Evolutionary conservation across 768 basidiomycete genomes (phyloP).

Genomic region (Russula foetens): DNA sequence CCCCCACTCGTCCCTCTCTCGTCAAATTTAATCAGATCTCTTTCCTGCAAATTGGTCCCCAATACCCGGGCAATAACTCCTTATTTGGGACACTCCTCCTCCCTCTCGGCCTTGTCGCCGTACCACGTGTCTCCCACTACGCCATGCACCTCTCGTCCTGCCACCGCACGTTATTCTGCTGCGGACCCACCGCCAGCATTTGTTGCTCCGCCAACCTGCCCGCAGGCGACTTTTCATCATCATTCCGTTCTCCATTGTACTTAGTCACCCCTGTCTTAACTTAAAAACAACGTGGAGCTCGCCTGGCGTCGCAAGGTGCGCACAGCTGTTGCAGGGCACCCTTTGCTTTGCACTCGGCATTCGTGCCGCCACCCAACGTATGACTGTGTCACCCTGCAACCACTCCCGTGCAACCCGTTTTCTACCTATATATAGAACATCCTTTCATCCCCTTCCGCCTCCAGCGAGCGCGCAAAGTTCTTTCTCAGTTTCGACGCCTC

Average conservation of each 20-base stretch:
- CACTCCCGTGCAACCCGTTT: slow-evolving; percentile 8
- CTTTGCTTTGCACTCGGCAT: neutral
- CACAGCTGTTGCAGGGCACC: neutral
- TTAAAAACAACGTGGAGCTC: slow-evolving; percentile 4
- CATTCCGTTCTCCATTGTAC: neutral
- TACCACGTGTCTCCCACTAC: slow-evolving; percentile 17
- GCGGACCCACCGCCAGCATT: slow-evolving; percentile 3
- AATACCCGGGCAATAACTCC: slow-evolving; percentile 12
- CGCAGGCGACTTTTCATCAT: neutral
- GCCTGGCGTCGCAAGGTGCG: neutral
- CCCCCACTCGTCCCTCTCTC: slow-evolving; percentile 10
- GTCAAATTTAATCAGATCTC: slow-evolving; percentile 17
- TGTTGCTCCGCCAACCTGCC: neutral
- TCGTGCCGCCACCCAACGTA: slow-evolving; percentile 5
- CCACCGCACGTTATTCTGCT: slow-evolving; percentile 1
- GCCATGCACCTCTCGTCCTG: slow-evolving; percentile 2
- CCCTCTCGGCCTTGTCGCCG: slow-evolving; percentile 8
- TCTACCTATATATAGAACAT: slow-evolving; percentile 9
- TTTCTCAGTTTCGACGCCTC: neutral
- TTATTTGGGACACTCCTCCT: slow-evolving; percentile 5
- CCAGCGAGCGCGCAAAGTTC: neutral
- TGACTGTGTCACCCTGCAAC: slow-evolving; percentile 2
- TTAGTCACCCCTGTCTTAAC: slow-evolving; percentile 1
- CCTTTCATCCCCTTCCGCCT: slow-evolving; percentile 15
- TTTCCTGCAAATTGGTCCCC: slow-evolving; percentile 13